A percentile compares a stretch with the other conserved stretches of the same genome.
Evolutionary conservation across 805 yeast species (phyloP).

Genomic region (Kregervanrija delftensis): DNA sequence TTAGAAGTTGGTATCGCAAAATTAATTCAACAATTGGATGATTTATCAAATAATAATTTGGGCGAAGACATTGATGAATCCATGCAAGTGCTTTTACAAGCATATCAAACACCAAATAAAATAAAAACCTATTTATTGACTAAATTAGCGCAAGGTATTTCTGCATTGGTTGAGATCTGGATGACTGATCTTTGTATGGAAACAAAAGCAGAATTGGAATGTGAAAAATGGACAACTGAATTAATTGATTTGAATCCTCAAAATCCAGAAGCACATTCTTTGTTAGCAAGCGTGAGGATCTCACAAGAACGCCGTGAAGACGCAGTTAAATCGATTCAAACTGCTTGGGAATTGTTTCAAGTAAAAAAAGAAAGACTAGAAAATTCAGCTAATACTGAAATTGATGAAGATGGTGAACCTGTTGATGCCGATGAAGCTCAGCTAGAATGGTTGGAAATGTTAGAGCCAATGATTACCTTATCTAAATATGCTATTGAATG

Average conservation of each 20-base stretch:
- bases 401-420: slow-evolving; percentile 19
- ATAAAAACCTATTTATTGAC: slow-evolving; percentile 37
- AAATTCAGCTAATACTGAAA: slow-evolving; percentile 25
- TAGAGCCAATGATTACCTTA: slow-evolving; percentile 68
- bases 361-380: slow-evolving; percentile 43
- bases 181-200: slow-evolving; percentile 98
- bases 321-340: slow-evolving; percentile 58
- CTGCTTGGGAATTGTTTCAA: slow-evolving; percentile 68
- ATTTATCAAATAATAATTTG: slow-evolving; percentile 1
- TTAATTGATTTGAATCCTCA: slow-evolving; percentile 52
- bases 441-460: slow-evolving; percentile 53
- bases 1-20: slow-evolving; percentile 57
- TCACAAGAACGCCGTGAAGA: slow-evolving; percentile 75
- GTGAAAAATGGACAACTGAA: slow-evolving; percentile 62
- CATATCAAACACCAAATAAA: slow-evolving; percentile 20
- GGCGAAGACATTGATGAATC: slow-evolving; percentile 13
- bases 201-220: slow-evolving; percentile 73
- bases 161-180: slow-evolving; percentile 90
- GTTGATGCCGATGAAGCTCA: slow-evolving; percentile 37
- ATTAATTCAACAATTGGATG: slow-evolving; percentile 33
- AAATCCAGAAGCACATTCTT: slow-evolving; percentile 77
- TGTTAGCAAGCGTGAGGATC: slow-evolving; percentile 80
- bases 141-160: slow-evolving; percentile 68
- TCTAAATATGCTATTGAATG: slow-evolving; percentile 74
- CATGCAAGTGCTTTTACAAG: slow-evolving; percentile 19